Base-by-base conservation (phyloP, 2,329 filamentous ascomycete species). In the Ophiostoma quercus region DNA sequence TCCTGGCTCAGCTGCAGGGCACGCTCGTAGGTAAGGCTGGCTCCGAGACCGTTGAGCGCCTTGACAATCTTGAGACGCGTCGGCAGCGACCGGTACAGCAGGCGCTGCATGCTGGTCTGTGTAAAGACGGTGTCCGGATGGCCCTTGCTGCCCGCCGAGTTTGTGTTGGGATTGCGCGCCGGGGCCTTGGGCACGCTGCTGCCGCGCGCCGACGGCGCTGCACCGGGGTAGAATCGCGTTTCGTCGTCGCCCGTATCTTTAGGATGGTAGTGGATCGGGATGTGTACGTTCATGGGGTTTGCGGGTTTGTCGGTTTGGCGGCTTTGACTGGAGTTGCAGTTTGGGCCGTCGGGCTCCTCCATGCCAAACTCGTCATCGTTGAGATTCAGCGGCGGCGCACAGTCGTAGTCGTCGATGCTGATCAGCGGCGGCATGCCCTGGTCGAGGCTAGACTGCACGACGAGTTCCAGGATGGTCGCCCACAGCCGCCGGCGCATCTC, bases 401-500 rank as follows among this genome's bases (percentile, higher is more conserved):
- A 83, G 70, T 88, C 85, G 69, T 82, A 87, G 68, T 85, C 82
- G 9, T 80, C 74, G 0, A 75, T 68, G 0, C 80, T 79, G 8
- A 87, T 77, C 8, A 85, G 76, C 2, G 84, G 83, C 1, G 82
- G 80, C 0, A 83, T 82, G 0, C 85, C 85, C 0, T 83, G 80
- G 70, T 84, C 82, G 32, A 86, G 76, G 25, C 83, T 81, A 1
- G 80, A 78, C 73, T 86, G 83, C 14, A 87, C 69, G n/a, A 82
- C 82, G 2, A 87, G 75, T 74, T 88, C 85, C 5, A 87, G 70
- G 12, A 86, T 80, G 0, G 84, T 85, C 7, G 82, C 81, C 86
- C 86, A 88, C 0, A 88, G 74, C 2, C 86, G 79, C 3, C 85
- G 79, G 1, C 85, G 80, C 76, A 88, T 81, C 76, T 88, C 86